Conservation (phyloP, 2,329 filamentous ascomycete genomes). For the Paraconiothyrium sp. region DNA sequence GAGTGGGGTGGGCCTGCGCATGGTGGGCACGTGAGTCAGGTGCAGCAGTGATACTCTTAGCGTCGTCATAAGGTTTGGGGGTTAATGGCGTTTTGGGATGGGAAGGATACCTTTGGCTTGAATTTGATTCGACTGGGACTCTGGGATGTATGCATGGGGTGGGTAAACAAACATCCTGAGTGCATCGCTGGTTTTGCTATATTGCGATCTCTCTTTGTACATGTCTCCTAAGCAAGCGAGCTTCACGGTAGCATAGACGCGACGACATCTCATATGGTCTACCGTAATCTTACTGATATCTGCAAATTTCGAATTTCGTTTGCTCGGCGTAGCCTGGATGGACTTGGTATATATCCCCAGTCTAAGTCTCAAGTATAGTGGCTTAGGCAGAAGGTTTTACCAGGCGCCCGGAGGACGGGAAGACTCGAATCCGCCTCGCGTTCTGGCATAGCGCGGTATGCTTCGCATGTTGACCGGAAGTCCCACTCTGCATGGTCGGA, state of each 20-base stretch:
- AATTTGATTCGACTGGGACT: background rate
- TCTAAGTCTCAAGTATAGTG: background rate
- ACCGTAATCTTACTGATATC: background rate
- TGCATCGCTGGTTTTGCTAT: background rate
- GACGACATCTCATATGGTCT: background rate
- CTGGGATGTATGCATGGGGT: background rate
- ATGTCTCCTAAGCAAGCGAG: background rate
- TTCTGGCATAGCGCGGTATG: too few relatives aligned
- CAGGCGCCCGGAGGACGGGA: too few relatives aligned
- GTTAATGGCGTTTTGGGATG: slow-evolving; percentile 9
- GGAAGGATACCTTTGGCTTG: slow-evolving; percentile 16
- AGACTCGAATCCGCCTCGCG: too few relatives aligned
- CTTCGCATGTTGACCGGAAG: too few relatives aligned
- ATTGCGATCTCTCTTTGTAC: background rate
- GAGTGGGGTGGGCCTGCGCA: slow-evolving; percentile 44
- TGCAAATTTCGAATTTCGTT: background rate
- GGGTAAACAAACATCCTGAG: slow-evolving; percentile 1
- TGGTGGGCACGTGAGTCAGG: slow-evolving; percentile 40
- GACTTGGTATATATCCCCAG: background rate
- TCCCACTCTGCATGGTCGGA: too few relatives aligned
- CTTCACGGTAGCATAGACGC: background rate
- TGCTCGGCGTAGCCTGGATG: background rate
- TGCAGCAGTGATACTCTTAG: slow-evolving; percentile 33
- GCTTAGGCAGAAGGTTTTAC: too few relatives aligned
- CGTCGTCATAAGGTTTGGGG: background rate